A percentile compares a stretch with the other conserved stretches of the same genome.
Conservation (phyloP, 352 stramenopile species). For the Globisporangium recalcitrans region DNA sequence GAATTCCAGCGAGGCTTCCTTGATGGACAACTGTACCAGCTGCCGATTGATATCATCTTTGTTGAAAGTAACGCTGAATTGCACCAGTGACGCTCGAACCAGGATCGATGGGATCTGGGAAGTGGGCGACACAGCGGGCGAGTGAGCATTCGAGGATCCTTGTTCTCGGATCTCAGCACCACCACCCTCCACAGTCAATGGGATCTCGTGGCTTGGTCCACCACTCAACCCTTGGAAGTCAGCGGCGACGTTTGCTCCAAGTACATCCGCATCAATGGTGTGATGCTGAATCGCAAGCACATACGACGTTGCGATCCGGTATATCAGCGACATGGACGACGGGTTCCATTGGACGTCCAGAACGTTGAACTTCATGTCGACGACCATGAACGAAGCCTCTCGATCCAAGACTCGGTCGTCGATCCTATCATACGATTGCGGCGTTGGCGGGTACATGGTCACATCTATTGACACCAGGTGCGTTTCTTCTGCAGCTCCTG, state of each 20-base stretch:
- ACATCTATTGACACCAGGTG: slow-evolving; percentile 52
- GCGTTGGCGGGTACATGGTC: slow-evolving; percentile 28
- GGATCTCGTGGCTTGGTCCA: background rate
- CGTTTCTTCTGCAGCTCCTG: slow-evolving; percentile 23
- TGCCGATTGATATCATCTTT: slow-evolving; percentile 72
- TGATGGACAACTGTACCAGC: slow-evolving; percentile 55
- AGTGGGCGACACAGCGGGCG: background rate
- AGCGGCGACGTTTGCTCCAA: background rate
- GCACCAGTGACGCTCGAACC: slow-evolving; percentile 56
- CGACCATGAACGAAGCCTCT: slow-evolving; percentile 30
- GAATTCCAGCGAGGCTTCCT: slow-evolving; percentile 47
- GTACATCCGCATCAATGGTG: slow-evolving; percentile 9
- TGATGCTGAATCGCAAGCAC: slow-evolving; percentile 44
- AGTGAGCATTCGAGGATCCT: background rate
- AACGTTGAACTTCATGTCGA: slow-evolving; percentile 61
- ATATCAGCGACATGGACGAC: slow-evolving; percentile 71
- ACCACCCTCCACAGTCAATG: background rate
- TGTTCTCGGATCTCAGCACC: background rate
- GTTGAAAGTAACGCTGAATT: slow-evolving; percentile 80
- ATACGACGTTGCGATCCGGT: slow-evolving; percentile 63
- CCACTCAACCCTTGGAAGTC: background rate
- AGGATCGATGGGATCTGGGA: slow-evolving; percentile 22
- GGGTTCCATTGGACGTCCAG: slow-evolving; percentile 83
- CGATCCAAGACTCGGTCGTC: background rate
- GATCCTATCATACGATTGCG: slow-evolving; percentile 5